Conservation (phyloP, 164 flowering plant species). For the Dillenia turbinata region DNA sequence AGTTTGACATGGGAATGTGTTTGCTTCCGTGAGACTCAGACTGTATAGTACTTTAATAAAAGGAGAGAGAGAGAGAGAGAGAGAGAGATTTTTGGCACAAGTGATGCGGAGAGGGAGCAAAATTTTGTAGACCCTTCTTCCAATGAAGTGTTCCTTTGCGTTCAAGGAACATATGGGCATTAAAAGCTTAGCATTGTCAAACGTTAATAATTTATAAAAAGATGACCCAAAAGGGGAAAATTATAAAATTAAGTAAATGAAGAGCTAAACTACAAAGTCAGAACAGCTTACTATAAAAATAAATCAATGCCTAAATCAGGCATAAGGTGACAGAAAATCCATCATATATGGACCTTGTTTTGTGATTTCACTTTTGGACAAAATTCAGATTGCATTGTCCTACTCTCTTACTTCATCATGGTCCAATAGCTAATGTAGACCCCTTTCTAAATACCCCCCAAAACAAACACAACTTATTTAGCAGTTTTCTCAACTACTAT, state of each 20-base stretch:
- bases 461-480: too few species aligned
- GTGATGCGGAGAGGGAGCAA: conserved; percentile 22
- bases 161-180: conserved; percentile 24
- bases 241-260: neutral
- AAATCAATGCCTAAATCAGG: neutral
- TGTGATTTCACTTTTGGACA: too few species aligned
- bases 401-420: too few species aligned
- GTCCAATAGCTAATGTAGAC: too few species aligned
- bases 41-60: too few species aligned
- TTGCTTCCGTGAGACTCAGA: conserved; percentile 2
- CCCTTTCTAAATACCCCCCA: too few species aligned
- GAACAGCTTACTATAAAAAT: neutral
- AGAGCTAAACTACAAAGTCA: neutral
- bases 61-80: conserved; percentile 10
- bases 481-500: too few species aligned
- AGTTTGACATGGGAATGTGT: conserved; percentile 10
- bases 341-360: too few species aligned
- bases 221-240: conserved; percentile 3
- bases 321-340: too few species aligned
- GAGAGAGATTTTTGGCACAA: conserved; percentile 7
- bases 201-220: conserved; percentile 9
- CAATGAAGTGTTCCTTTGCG: conserved; percentile 29
- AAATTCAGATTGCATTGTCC: too few species aligned
- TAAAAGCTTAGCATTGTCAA: conserved; percentile 19
- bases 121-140: conserved; percentile 16